Conservation (phyloP, 352 stramenopile genomes). For the Globisporangium sylvaticum region DNA sequence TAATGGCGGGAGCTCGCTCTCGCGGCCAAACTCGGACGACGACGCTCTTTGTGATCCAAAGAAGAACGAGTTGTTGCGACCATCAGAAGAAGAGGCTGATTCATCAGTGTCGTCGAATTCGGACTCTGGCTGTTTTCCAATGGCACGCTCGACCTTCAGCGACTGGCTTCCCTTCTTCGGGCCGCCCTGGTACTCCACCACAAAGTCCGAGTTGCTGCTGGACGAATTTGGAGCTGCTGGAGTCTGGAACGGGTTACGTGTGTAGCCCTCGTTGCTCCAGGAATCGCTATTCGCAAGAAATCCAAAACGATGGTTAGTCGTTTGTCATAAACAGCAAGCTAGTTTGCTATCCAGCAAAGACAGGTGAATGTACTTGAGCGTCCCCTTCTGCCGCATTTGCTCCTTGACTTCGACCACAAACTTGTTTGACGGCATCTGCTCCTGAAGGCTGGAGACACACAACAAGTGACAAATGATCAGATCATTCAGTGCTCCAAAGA, state of each 20-base stretch:
- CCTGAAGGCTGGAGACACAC: conserved; percentile 25
- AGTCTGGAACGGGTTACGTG: conserved; percentile 11
- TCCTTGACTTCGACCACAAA: conserved; percentile 56
- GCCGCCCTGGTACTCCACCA: neutral
- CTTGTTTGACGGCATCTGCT: conserved; percentile 39
- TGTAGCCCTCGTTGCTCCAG: conserved; percentile 26
- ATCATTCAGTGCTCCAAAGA: neutral
- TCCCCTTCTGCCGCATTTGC: conserved; percentile 37
- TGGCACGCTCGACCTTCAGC: neutral
- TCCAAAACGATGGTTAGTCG: neutral
- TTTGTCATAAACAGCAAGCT: neutral
- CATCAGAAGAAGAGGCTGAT: neutral
- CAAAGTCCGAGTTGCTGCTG: conserved; percentile 14
- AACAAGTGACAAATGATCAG: neutral
- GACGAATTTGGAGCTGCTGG: neutral
- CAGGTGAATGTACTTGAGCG: conserved; percentile 33
- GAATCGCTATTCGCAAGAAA: conserved; percentile 28
- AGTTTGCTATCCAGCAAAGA: neutral
- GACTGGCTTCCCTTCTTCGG: neutral
- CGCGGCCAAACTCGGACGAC: conserved; percentile 3
- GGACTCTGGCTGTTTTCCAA: neutral
- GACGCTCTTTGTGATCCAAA: conserved; percentile 30
- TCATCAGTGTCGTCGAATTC: conserved; percentile 10
- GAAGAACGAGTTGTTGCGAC: conserved; percentile 45
- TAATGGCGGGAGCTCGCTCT: conserved; percentile 23